These are phyloP conservation scores for Geotrichum bryndzae DNA, from an alignment of 1,139 yeast species.

Conservation along the genomic window DNA sequence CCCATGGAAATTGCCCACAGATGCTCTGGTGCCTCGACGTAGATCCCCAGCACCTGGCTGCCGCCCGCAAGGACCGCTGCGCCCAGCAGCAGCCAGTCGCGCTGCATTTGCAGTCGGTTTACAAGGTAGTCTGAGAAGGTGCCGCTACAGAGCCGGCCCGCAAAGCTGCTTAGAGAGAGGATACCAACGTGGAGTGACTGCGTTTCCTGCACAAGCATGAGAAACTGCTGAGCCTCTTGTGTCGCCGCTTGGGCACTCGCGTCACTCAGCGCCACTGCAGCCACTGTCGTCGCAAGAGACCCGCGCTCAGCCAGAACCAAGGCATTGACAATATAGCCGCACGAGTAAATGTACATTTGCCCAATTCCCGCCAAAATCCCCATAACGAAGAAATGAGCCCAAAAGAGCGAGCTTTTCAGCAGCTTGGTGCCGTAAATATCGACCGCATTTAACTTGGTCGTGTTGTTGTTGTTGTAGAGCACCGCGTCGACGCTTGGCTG, in stretches of 20 bases:
- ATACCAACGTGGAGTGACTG: slow-evolving; percentile 68
- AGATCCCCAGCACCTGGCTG: slow-evolving; percentile 22
- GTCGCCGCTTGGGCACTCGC: slow-evolving; percentile 23
- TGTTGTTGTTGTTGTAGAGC: neutral
- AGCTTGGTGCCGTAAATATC: neutral
- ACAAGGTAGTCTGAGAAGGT: slow-evolving; percentile 53
- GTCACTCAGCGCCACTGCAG: slow-evolving; percentile 45
- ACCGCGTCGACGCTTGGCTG: neutral
- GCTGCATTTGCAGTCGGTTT: slow-evolving; percentile 45
- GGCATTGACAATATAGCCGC: slow-evolving; percentile 62
- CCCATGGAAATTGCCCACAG: slow-evolving; percentile 47
- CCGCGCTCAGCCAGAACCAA: slow-evolving; percentile 24
- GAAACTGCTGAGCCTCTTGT: slow-evolving; percentile 18
- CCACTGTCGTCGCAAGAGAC: neutral
- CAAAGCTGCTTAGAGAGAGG: slow-evolving; percentile 56
- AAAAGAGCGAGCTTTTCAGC: slow-evolving; percentile 24
- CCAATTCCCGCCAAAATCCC: slow-evolving; percentile 64
- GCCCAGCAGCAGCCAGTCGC: slow-evolving; percentile 59
- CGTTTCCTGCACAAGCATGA: slow-evolving; percentile 34
- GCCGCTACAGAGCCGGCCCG: slow-evolving; percentile 61
- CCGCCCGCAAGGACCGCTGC: slow-evolving; percentile 41
- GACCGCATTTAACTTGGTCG: neutral
- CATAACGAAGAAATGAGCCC: slow-evolving; percentile 41
- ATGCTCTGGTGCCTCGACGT: slow-evolving; percentile 26
- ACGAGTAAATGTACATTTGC: slow-evolving; percentile 62